Evolutionary conservation across 306 rosid genomes (phyloP).

Genomic region (Erythrophleum fordii): DNA sequence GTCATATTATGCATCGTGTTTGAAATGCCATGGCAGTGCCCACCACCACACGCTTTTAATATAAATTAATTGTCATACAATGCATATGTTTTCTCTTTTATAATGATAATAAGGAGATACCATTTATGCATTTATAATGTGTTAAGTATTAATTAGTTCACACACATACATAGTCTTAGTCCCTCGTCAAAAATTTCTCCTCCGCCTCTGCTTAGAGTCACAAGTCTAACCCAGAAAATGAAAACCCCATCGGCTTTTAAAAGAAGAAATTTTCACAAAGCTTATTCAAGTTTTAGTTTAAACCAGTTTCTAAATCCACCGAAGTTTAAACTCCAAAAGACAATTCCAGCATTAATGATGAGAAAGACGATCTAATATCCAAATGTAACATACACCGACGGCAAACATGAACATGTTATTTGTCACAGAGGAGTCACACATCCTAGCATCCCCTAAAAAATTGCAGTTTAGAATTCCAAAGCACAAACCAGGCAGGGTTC

Average conservation of each 20-base stretch:
- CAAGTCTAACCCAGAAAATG: neutral
- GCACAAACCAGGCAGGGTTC: constrained; percentile 24
- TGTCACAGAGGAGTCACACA: constrained; percentile 21
- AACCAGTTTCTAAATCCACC: constrained; percentile 2
- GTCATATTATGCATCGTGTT: too few species aligned
- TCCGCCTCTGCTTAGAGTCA: neutral
- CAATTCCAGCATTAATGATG: constrained; percentile 1
- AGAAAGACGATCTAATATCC: neutral
- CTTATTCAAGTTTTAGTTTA: neutral
- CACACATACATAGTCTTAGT: too few species aligned
- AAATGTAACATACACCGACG: constrained; percentile 19
- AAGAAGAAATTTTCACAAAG: neutral
- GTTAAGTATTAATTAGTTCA: too few species aligned
- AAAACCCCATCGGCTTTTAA: constrained; percentile 1
- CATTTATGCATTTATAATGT: too few species aligned
- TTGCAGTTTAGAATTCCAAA: constrained; percentile 27
- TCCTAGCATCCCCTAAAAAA: constrained; percentile 1
- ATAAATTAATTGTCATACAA: too few species aligned
- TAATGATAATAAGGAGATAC: too few species aligned
- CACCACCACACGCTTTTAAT: too few species aligned
- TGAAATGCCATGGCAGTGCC: too few species aligned
- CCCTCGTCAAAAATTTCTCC: too few species aligned
- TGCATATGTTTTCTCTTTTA: too few species aligned
- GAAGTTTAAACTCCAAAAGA: neutral
- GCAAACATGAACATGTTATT: constrained; percentile 31